Conservation (phyloP, 2,329 filamentous ascomycete species). For the Lithohypha guttulata region DNA sequence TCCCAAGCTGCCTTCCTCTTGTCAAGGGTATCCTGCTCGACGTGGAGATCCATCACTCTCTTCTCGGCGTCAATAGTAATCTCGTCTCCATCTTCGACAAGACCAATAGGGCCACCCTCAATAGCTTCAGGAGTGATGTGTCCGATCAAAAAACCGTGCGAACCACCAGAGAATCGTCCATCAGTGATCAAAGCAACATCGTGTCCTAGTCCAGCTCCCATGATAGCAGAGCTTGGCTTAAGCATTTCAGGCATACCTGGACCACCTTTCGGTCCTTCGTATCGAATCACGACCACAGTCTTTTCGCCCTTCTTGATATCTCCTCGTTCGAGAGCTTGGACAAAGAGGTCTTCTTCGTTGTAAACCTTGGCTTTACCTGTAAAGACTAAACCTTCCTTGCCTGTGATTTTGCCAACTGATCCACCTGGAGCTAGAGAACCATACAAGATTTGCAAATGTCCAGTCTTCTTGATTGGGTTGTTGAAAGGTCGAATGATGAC, state of each 20-base stretch:
- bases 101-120: slow-evolving; percentile 71
- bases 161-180: slow-evolving; percentile 68
- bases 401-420: slow-evolving; percentile 64
- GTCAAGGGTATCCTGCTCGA: slow-evolving; percentile 54
- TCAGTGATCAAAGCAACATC: slow-evolving; percentile 65
- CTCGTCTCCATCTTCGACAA: slow-evolving; percentile 69
- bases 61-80: slow-evolving; percentile 75
- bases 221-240: slow-evolving; percentile 61
- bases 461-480: slow-evolving; percentile 59
- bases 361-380: slow-evolving; percentile 60
- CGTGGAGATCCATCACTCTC: slow-evolving; percentile 53
- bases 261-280: slow-evolving; percentile 62
- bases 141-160: slow-evolving; percentile 77
- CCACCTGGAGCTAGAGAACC: slow-evolving; percentile 60
- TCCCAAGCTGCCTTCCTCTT: slow-evolving; percentile 51
- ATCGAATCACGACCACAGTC: slow-evolving; percentile 65
- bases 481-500: slow-evolving; percentile 56
- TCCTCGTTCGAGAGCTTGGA: slow-evolving; percentile 53
- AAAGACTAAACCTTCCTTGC: slow-evolving; percentile 60
- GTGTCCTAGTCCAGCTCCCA: slow-evolving; percentile 60
- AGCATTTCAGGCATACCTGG: slow-evolving; percentile 69
- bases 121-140: slow-evolving; percentile 82
- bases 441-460: slow-evolving; percentile 62
- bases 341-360: slow-evolving; percentile 59
- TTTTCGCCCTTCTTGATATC: slow-evolving; percentile 67